Conservation (phyloP, 495 filamentous ascomycete species). For the Aspergillus bridgeri region DNA sequence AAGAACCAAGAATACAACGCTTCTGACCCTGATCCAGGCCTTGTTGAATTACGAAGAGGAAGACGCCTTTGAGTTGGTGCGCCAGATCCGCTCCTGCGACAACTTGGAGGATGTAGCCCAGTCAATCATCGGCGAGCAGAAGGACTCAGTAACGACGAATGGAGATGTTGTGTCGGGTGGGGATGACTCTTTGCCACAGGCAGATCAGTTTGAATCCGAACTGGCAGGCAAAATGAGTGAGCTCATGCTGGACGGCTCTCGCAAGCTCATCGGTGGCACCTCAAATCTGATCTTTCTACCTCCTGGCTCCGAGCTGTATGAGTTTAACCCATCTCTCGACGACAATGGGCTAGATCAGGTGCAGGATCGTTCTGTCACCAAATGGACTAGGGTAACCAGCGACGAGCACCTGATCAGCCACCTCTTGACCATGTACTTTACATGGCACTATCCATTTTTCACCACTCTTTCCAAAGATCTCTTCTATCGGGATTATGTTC, state of each 20-base stretch:
- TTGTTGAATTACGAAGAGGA: constrained; percentile 84
- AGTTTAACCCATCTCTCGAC: constrained; percentile 30
- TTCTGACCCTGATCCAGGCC: constrained; percentile 89
- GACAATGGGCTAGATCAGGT: constrained; percentile 14
- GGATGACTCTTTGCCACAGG: constrained; percentile 23
- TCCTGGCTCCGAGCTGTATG: constrained; percentile 47
- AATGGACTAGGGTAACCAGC: constrained; percentile 84
- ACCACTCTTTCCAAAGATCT: constrained; percentile 85
- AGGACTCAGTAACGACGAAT: constrained; percentile 24
- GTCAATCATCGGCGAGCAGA: constrained; percentile 60
- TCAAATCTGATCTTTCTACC: constrained; percentile 89
- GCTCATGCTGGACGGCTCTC: constrained; percentile 83
- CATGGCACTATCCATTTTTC: constrained; percentile 98
- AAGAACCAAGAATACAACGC: constrained; percentile 80
- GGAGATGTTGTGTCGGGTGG: constrained; percentile 18
- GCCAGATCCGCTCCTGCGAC: constrained; percentile 87
- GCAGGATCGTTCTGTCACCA: constrained; percentile 53
- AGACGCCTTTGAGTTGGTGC: constrained; percentile 75
- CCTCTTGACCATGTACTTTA: constrained; percentile 95
- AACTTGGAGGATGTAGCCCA: constrained; percentile 88
- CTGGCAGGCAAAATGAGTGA: constrained; percentile 92
- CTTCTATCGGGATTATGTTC: constrained; percentile 82
- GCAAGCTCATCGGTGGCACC: constrained; percentile 91
- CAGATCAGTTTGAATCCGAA: constrained; percentile 75
- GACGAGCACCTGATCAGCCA: constrained; percentile 78